phyloP scores from a whole-genome alignment of 768 basidiomycete genomes.

The Lactarius deliciosus region DNA sequence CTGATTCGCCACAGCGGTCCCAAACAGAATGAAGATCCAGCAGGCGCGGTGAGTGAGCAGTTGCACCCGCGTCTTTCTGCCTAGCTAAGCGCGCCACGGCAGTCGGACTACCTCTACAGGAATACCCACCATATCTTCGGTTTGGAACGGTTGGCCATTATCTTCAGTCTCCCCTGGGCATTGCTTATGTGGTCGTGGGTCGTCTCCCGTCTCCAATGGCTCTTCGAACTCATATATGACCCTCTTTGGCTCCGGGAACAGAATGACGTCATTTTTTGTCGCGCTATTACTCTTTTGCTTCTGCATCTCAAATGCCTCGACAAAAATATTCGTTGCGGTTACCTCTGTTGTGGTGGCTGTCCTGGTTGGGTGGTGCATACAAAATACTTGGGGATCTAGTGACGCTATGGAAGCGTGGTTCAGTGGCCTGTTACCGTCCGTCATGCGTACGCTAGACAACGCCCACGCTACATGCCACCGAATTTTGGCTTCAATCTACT shows the following conservation, averaged over 20 bases:
- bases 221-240: not conserved
- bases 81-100: not conserved
- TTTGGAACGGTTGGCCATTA: conserved; percentile 41
- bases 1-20: conserved; percentile 44
- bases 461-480: not conserved
- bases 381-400: not conserved
- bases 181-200: conserved; percentile 60
- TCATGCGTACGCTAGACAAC: not conserved
- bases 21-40: conserved; percentile 37
- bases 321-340: not conserved
- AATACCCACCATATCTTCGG: not conserved
- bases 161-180: conserved; percentile 55
- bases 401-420: not conserved
- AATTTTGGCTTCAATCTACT: not conserved
- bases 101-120: conserved; percentile 31
- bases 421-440: not conserved
- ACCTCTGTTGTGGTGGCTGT: not conserved
- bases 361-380: not conserved
- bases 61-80: not conserved
- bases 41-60: not conserved
- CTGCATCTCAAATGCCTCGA: not conserved
- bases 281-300: conserved; percentile 13
- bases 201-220: not conserved
- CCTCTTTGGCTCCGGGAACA: not conserved
- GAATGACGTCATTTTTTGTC: conserved; percentile 13